phyloP scores from a whole-genome alignment of 2,329 filamentous ascomycete genomes.

The Stagonosporopsis cucurbitacearum region DNA sequence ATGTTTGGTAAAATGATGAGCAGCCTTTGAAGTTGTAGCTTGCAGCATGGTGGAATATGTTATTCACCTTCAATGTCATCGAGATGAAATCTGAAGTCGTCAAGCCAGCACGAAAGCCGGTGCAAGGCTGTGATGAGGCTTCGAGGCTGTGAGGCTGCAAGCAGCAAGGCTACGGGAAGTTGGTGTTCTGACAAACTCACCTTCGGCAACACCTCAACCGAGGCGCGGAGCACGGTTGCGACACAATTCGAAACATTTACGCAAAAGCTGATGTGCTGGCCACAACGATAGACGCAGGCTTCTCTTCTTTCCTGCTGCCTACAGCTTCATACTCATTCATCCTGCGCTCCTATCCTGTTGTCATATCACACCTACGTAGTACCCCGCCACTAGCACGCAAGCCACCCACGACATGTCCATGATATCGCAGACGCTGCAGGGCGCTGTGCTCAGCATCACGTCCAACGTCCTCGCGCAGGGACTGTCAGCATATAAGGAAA shows the following conservation, averaged over 20 bases:
- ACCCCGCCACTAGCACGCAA: neutral
- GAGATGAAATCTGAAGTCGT: too few relatives aligned
- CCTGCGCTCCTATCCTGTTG: neutral
- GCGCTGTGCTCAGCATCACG: conserved; percentile 67
- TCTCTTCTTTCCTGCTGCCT: neutral
- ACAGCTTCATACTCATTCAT: neutral
- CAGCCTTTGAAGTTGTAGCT: too few relatives aligned
- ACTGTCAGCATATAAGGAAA: conserved; percentile 66
- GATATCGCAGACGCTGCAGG: conserved; percentile 61
- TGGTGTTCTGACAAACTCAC: conserved; percentile 9
- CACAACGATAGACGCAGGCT: conserved; percentile 8
- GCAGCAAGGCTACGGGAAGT: too few relatives aligned
- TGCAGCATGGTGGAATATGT: too few relatives aligned
- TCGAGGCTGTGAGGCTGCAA: too few relatives aligned
- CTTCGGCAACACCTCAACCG: conserved; percentile 5
- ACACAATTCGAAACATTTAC: conserved; percentile 24
- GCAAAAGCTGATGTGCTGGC: conserved; percentile 20
- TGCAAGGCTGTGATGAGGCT: too few relatives aligned
- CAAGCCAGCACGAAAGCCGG: neutral
- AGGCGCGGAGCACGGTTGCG: conserved; percentile 10
- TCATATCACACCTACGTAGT: neutral
- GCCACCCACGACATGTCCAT: conserved; percentile 37
- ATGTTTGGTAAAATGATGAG: too few relatives aligned
- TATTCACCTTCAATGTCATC: too few relatives aligned
- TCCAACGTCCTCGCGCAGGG: conserved; percentile 78